Conservation (phyloP, 1,284 basidiomycete genomes). For the Heterobasidion irregulare region DNA sequence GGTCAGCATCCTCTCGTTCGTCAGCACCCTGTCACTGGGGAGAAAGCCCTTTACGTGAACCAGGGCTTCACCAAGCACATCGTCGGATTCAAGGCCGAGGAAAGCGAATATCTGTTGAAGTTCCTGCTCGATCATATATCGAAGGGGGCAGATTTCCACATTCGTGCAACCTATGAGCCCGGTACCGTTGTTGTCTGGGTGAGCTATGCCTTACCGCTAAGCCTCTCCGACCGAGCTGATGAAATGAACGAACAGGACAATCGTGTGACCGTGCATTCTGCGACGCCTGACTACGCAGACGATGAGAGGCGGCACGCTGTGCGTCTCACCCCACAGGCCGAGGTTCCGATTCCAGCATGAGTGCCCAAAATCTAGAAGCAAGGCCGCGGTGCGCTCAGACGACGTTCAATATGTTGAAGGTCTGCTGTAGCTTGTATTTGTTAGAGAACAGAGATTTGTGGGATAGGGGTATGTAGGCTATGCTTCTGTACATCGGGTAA, state of each 20-base stretch:
- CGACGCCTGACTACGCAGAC: conserved; percentile 35
- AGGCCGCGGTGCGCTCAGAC: too few species aligned
- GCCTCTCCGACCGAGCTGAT: background rate
- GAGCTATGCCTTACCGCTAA: conserved; percentile 10
- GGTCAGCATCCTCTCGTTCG: conserved; percentile 42
- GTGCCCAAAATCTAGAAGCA: background rate
- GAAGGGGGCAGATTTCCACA: conserved; percentile 38
- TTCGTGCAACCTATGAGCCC: conserved; percentile 33
- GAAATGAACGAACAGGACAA: conserved; percentile 30
- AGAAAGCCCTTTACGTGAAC: conserved; percentile 61
- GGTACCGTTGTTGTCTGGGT: conserved; percentile 43
- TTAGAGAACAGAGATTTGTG: too few species aligned
- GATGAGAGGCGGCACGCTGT: conserved; percentile 38
- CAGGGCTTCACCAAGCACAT: conserved; percentile 55
- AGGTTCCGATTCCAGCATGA: conserved; percentile 30
- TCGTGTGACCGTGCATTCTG: conserved; percentile 41
- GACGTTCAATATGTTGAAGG: too few species aligned
- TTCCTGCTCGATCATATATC: conserved; percentile 51
- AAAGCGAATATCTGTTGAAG: conserved; percentile 56
- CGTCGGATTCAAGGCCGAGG: conserved; percentile 61
- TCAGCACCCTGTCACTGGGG: conserved; percentile 57
- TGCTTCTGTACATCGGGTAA: too few species aligned
- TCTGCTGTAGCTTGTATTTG: too few species aligned
- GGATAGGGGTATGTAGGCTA: too few species aligned
- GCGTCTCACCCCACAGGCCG: conserved; percentile 44